Base-by-base conservation (phyloP, 768 basidiomycete genomes). In the Megacollybia marginata region DNA sequence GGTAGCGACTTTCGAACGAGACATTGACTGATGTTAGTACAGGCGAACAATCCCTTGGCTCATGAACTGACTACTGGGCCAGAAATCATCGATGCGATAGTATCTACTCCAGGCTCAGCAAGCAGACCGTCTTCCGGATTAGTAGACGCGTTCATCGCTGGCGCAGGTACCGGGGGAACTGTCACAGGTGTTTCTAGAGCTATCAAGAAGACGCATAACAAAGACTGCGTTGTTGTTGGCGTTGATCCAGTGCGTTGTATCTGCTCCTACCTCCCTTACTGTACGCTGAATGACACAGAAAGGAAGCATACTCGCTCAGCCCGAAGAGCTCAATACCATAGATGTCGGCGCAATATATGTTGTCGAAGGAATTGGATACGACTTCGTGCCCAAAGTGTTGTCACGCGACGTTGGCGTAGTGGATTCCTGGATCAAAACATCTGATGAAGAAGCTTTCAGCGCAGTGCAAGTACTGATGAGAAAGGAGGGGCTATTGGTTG, bases 361-460 rank as follows among this genome's bases (percentile, higher is more conserved):
- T 46, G 82, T 97, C 18, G 96, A 99, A 63, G 96, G 96, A n/a
- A 98, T 97, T 48, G 96, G 96, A 23, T 92, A 93, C 57, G 92
- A 95, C 64, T 95, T 95, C 61, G 62, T 95, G 42, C 94, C 95
- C 1, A 79, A 88, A 40, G 94, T 94, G 2, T 75, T 97, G 36
- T 81, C 84, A 34, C 87, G 85, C 44, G 70, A 75, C 15, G 64
- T 68, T 5, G 57, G 54, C 0, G 74, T 79, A 28, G 71, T 98
- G 46, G 78, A 93, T 59, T 51, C 61, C n/a, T 92, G 90, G 96
- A 64, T 92, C 53, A 98, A 97, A 75, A 84, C 85, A 0, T 71
- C 68, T 1, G 96, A 98, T 57, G 73, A 83, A 2, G 87, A 89
- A 42, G 75, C 92, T 0, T 96, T 93, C 58, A 73, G 72, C 9